Conservation (phyloP, 2,329 filamentous ascomycete species). For the Pezicula neosporulosa region DNA sequence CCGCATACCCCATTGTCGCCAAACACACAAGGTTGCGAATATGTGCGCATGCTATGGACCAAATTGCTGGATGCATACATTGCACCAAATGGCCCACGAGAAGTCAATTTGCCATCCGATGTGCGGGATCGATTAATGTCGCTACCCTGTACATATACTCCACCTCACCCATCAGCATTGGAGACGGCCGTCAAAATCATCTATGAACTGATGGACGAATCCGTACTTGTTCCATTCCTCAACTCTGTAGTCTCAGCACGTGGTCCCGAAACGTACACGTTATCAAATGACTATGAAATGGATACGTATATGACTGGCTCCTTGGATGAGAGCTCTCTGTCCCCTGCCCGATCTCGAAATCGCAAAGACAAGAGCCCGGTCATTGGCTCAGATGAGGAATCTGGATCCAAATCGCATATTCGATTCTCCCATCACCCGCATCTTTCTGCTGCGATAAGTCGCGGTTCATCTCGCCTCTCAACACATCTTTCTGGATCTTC, state of each 20-base stretch:
- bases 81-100: slow-evolving; percentile 75
- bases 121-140: slow-evolving; percentile 79
- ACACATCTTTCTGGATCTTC: slow-evolving; percentile 29
- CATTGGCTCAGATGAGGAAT: slow-evolving; percentile 12
- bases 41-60: slow-evolving; percentile 79
- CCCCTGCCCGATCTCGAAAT: slow-evolving; percentile 16
- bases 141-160: slow-evolving; percentile 55
- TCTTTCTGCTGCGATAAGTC: slow-evolving; percentile 20
- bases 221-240: slow-evolving; percentile 86
- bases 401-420: slow-evolving; percentile 14
- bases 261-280: slow-evolving; percentile 17
- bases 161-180: slow-evolving; percentile 71
- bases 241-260: slow-evolving; percentile 43
- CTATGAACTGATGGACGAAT: slow-evolving; percentile 97
- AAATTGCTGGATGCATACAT: slow-evolving; percentile 90
- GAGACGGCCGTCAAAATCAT: slow-evolving; percentile 84
- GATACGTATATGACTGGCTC: slow-evolving; percentile 24
- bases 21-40: slow-evolving; percentile 34
- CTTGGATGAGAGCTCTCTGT: slow-evolving; percentile 23
- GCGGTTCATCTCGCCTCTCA: slow-evolving; percentile 20
- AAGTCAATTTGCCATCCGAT: slow-evolving; percentile 85
- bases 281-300: slow-evolving; percentile 25
- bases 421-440: slow-evolving; percentile 25
- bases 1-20: slow-evolving; percentile 35
- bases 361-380: slow-evolving; percentile 21